Base-by-base conservation (phyloP, 306 rosid genomes). In the Erythrophleum fordii region DNA sequence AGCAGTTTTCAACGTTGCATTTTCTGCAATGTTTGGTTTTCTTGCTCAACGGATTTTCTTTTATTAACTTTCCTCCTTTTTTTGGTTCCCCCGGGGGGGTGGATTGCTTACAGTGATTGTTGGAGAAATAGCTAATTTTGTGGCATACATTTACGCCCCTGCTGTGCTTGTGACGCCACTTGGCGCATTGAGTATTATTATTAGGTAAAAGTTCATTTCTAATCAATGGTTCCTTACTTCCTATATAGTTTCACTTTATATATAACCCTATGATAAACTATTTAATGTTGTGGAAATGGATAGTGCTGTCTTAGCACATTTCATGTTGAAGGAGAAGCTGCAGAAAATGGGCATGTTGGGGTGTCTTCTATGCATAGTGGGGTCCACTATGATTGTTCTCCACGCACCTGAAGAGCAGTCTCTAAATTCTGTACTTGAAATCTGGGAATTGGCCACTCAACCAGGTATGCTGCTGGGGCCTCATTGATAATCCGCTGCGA, bases 181-280 rank as follows among this genome's bases (percentile, higher is more conserved):
- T 23, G 98, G 98, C 75, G 98, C 98, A 48, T 82, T 94, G 81
- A 94, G 98, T 86, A 94, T 94, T 76, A 92, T 94, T 85, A 92
- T 94, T 49, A 94, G 98, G 98, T 94, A 83, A 65, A 22, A 28
- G 68, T 58, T 60, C 72, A 39, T 69, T 70, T 28, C 67, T 53
- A 42, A 28, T 3, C 5, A 26, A 18, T 0, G 59, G 3, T 48
- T 70, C 39, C 41, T 26, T 70, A 3, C 28, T 14, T 45, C 34
- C 23, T 25, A 23, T 31, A 25, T 59, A 25, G 41, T 70, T 28
- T 48, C 75, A 28, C 9, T 16, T 11, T 17, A 0, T 72, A 13
- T 16, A 77, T 49, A 14, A 25, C 11, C 16, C 16, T 41, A 12
- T 68, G 34, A 26, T 68, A 66, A 42, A 23, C 68, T 17, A 29